These are phyloP conservation scores for Beauveria caledonica DNA, from an alignment of 2,329 filamentous ascomycete genomes.

Conservation along the genomic window DNA sequence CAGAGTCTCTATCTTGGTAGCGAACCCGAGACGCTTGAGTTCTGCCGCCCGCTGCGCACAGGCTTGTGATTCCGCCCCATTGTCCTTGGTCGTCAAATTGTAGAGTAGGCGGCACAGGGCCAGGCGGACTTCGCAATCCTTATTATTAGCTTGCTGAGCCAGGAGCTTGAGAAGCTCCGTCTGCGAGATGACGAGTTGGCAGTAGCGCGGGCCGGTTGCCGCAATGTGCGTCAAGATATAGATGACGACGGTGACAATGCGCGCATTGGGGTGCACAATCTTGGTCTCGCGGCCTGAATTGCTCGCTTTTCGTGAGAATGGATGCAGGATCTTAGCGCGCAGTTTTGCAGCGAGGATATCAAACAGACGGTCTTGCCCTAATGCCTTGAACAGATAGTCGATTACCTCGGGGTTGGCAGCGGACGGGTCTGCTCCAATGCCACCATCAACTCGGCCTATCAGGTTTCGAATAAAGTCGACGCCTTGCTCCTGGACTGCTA, in stretches of 20 bases:
- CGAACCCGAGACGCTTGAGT: constrained; percentile 64
- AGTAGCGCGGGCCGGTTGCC: constrained; percentile 69
- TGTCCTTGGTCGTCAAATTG: constrained; percentile 79
- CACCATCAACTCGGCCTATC: constrained; percentile 52
- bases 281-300: constrained; percentile 32
- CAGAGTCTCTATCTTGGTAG: constrained; percentile 55
- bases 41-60: constrained; percentile 60
- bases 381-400: constrained; percentile 67
- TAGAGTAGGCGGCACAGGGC: constrained; percentile 76
- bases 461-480: constrained; percentile 87
- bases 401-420: constrained; percentile 63
- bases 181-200: constrained; percentile 69
- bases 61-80: constrained; percentile 55
- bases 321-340: constrained; percentile 49
- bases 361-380: constrained; percentile 73
- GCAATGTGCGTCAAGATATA: constrained; percentile 85
- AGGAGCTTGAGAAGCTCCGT: constrained; percentile 66
- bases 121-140: constrained; percentile 64
- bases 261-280: constrained; percentile 49
- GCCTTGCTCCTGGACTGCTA: constrained; percentile 83
- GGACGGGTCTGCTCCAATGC: constrained; percentile 41
- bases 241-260: constrained; percentile 70
- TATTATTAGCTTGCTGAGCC: constrained; percentile 64
- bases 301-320: constrained; percentile 37
- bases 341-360: constrained; percentile 75